These are phyloP conservation scores for Thinopyrum elongatum DNA, from an alignment of 176 grass and related monocot genomes.

Conservation along the genomic window DNA sequence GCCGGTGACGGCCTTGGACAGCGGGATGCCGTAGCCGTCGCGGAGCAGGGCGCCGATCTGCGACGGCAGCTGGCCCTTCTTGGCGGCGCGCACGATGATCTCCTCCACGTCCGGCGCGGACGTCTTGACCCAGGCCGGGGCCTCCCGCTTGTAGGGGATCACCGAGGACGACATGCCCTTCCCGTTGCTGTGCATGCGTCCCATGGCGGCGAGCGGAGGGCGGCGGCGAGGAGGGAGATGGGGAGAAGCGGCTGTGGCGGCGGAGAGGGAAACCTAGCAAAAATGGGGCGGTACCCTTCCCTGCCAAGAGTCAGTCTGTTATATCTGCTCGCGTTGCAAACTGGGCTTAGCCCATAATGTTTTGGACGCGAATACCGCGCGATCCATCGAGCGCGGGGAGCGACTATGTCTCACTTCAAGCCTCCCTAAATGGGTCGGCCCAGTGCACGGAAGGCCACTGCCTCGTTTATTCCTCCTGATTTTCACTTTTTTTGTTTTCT, in stretches of 20 bases:
- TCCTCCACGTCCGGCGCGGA: conserved; percentile 33
- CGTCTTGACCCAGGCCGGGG: conserved; percentile 59
- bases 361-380: not conserved
- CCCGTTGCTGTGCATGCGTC: conserved; percentile 74
- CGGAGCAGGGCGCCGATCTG: conserved; percentile 33
- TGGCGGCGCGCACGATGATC: conserved; percentile 32
- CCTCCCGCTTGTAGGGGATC: conserved; percentile 47
- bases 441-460: too few relatives aligned
- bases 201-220: conserved; percentile 49
- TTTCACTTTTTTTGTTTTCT: too few relatives aligned
- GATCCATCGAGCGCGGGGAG: too few relatives aligned
- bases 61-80: conserved; percentile 48
- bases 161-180: conserved; percentile 83
- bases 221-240: not conserved
- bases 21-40: conserved; percentile 34
- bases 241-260: not conserved
- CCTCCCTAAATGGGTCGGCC: too few relatives aligned
- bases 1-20: conserved; percentile 52
- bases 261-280: conserved; percentile 26
- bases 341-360: not conserved
- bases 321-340: not conserved
- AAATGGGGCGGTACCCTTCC: too few relatives aligned
- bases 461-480: too few relatives aligned
- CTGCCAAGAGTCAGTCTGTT: not conserved
- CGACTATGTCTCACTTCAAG: too few relatives aligned